A percentile compares a stretch with the other conserved stretches of the same genome.
Conservation (phyloP, 2,329 filamentous ascomycete species). For the Exophiala alcalophila region DNA sequence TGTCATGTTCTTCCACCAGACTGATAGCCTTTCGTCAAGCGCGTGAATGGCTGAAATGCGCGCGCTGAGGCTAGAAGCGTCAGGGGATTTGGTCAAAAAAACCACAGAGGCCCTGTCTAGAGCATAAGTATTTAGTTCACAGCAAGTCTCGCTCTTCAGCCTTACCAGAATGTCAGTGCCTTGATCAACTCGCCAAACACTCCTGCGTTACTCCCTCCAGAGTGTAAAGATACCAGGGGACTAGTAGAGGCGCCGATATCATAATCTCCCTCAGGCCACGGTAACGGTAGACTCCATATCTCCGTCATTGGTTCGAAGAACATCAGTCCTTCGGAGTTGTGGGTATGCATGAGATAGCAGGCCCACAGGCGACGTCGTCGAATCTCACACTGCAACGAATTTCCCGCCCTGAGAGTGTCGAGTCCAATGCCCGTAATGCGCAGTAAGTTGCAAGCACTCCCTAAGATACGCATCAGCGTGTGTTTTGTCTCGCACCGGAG, state of each 20-base stretch:
- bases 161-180: slow-evolving; percentile 5
- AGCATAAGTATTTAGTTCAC: background rate
- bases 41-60: slow-evolving; percentile 5
- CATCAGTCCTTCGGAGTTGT: background rate
- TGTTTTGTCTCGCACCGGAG: background rate
- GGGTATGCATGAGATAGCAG: slow-evolving; percentile 7
- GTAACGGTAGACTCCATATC: slow-evolving; percentile 2
- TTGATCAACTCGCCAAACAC: slow-evolving; percentile 9
- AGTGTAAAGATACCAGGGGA: background rate
- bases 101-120: background rate
- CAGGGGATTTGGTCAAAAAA: background rate
- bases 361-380: slow-evolving; percentile 11
- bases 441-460: slow-evolving; percentile 4
- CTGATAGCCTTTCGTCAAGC: slow-evolving; percentile 4
- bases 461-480: background rate
- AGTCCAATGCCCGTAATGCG: slow-evolving; percentile 1
- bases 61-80: background rate
- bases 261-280: slow-evolving; percentile 9
- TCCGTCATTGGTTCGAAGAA: background rate
- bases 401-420: background rate
- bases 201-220: slow-evolving; percentile 3
- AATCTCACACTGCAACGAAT: slow-evolving; percentile 1
- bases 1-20: slow-evolving; percentile 4
- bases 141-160: background rate
- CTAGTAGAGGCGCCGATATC: background rate